Evolutionary conservation across 768 basidiomycete genomes (phyloP).

Genomic region (Russula lepida): DNA sequence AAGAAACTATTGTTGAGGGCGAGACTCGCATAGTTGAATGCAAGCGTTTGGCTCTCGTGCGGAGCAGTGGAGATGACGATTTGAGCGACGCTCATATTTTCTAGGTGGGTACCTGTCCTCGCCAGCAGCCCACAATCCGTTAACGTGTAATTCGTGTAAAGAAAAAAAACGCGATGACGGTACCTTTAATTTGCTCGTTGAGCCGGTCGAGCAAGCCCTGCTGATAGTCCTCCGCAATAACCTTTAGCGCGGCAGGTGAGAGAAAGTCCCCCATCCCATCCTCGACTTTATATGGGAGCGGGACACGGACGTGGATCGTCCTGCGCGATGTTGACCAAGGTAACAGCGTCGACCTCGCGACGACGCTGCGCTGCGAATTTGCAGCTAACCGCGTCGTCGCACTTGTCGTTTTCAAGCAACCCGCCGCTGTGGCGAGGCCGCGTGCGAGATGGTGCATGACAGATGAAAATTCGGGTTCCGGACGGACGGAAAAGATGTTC

Average conservation of each 20-base stretch:
- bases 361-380: neutral
- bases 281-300: conserved; percentile 58
- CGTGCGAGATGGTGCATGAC: conserved; percentile 14
- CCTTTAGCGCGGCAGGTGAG: conserved; percentile 60
- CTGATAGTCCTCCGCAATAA: conserved; percentile 77
- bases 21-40: conserved; percentile 86
- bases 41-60: conserved; percentile 49
- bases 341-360: neutral
- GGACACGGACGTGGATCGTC: conserved; percentile 41
- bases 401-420: neutral
- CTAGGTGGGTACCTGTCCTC: conserved; percentile 45
- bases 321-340: conserved; percentile 22
- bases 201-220: conserved; percentile 71
- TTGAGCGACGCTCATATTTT: conserved; percentile 53
- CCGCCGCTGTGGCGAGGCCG: neutral
- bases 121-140: neutral
- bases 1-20: conserved; percentile 96
- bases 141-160: conserved; percentile 8
- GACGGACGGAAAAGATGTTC: neutral
- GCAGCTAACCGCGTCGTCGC: neutral
- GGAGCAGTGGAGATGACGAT: conserved; percentile 62
- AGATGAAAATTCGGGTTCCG: neutral
- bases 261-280: conserved; percentile 74
- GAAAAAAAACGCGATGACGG: conserved; percentile 11
- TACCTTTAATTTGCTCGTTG: conserved; percentile 68